Conservation (phyloP, 306 rosid genomes). For the Comarum palustre region DNA sequence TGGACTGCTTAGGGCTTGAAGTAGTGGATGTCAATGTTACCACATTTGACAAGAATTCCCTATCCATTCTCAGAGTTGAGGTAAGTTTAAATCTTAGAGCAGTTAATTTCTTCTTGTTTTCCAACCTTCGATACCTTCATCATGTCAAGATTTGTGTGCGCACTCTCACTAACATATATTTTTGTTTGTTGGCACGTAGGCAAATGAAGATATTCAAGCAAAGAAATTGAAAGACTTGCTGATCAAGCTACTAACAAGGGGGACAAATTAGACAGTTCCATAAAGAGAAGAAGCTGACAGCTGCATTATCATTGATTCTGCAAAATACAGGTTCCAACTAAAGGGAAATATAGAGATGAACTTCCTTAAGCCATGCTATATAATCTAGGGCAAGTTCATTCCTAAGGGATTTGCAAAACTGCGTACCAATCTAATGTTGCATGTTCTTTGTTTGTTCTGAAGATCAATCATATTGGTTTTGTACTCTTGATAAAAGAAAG, state of each 20-base stretch:
- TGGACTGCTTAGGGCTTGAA: constrained; percentile 61
- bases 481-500: not conserved
- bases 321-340: not conserved
- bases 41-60: constrained; percentile 43
- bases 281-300: not conserved
- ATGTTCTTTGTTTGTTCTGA: not conserved
- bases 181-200: constrained; percentile 37
- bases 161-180: constrained; percentile 1
- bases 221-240: constrained; percentile 43
- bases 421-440: not conserved
- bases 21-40: constrained; percentile 56
- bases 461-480: not conserved
- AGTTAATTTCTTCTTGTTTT: not conserved
- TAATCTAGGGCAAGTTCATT: not conserved
- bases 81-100: constrained; percentile 35
- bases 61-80: constrained; percentile 57
- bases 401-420: too few relatives aligned
- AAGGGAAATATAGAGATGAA: not conserved
- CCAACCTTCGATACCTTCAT: not conserved
- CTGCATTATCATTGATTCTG: not conserved
- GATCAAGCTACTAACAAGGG: constrained; percentile 33
- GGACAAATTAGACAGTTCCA: constrained; percentile 1
- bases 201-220: constrained; percentile 45
- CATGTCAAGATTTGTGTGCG: not conserved
- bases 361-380: not conserved